Percentiles rank a stretch among this genome's conserved stretches.
These are phyloP conservation scores for Sphagnum tenellum DNA, from an alignment of 225 moss, liverwort and hornwort genomes.

Conservation along the genomic window DNA sequence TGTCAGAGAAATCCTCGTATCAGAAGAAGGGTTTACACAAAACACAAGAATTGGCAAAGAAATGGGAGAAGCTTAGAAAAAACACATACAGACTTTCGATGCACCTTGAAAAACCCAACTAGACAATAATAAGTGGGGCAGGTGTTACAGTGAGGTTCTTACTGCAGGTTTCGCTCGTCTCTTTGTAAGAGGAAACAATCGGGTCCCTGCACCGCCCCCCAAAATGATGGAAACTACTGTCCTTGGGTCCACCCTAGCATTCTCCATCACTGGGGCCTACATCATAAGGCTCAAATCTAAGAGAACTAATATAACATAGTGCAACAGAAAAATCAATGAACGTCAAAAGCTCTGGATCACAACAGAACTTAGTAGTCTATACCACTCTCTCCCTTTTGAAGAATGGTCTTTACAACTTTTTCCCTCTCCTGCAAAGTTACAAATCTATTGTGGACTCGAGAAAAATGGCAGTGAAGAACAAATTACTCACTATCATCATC, in stretches of 20 bases:
- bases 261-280: constrained; percentile 26
- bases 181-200: constrained; percentile 45
- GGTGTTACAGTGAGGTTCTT: background rate
- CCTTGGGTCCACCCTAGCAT: constrained; percentile 30
- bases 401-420: too few species aligned
- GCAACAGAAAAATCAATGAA: background rate
- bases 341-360: background rate
- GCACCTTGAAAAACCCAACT: too few species aligned
- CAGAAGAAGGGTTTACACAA: too few species aligned
- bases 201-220: constrained; percentile 46
- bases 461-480: too few species aligned
- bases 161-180: constrained; percentile 50
- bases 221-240: constrained; percentile 39
- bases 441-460: too few species aligned
- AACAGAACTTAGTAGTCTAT: background rate
- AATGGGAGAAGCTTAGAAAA: too few species aligned
- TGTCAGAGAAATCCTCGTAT: too few species aligned
- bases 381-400: too few species aligned
- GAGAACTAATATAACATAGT: background rate
- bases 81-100: too few species aligned
- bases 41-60: too few species aligned
- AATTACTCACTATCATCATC: background rate
- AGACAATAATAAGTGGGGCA: too few species aligned
- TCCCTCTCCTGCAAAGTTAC: too few species aligned
- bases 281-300: background rate